Evolutionary conservation across 208 protist genomes (phyloP).

Genomic region (Balamuthia mandrillaris): DNA sequence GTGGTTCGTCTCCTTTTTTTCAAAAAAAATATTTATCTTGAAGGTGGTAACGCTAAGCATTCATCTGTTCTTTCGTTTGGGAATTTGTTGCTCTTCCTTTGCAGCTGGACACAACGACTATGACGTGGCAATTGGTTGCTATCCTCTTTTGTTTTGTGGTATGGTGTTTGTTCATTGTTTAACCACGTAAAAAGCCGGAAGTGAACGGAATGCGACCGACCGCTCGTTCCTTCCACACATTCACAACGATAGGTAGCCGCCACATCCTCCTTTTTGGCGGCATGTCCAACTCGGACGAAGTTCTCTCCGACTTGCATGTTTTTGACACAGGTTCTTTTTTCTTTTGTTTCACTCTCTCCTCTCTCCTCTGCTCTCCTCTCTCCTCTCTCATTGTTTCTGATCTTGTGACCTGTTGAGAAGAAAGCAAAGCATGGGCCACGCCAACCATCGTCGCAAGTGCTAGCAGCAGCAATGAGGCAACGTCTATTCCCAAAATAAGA

Average conservation of each 20-base stretch:
- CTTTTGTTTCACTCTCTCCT: too few species aligned
- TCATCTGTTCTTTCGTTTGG: background rate
- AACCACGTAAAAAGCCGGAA: background rate
- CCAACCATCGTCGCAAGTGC: too few species aligned
- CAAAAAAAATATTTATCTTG: too few species aligned
- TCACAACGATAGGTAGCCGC: background rate
- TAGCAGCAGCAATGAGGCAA: too few species aligned
- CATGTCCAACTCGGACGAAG: background rate
- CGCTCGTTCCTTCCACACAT: background rate
- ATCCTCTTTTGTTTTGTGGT: background rate
- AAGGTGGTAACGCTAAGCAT: background rate
- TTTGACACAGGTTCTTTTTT: slow-evolving; percentile 12
- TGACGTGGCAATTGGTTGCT: background rate
- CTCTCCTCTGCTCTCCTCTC: too few species aligned
- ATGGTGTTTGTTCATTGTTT: background rate
- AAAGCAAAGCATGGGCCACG: too few species aligned
- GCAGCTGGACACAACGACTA: background rate
- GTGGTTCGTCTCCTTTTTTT: background rate
- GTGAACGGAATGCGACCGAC: background rate
- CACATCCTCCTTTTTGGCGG: background rate
- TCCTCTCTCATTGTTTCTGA: too few species aligned
- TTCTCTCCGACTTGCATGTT: background rate
- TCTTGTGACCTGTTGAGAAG: too few species aligned
- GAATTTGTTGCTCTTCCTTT: background rate
- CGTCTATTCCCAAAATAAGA: too few species aligned